These are phyloP conservation scores for Heliosperma pusillum DNA, from an alignment of 148 eudicot species.

Conservation along the genomic window DNA sequence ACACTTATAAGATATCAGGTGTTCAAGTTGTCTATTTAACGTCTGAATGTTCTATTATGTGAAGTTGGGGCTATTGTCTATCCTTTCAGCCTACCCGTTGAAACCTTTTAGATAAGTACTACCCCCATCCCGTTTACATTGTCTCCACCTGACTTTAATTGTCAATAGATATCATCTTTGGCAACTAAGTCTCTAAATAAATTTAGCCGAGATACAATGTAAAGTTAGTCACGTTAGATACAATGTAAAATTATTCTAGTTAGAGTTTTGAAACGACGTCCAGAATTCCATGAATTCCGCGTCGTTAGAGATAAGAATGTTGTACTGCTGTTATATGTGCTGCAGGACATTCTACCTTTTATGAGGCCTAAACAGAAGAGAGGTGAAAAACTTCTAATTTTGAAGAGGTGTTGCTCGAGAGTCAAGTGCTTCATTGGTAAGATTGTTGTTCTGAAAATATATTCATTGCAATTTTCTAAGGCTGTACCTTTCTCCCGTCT, in stretches of 20 bases:
- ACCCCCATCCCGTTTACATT: too few species aligned
- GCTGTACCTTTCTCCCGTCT: neutral
- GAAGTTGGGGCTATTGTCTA: too few species aligned
- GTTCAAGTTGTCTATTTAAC: too few species aligned
- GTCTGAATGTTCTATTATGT: too few species aligned
- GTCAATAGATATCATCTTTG: too few species aligned
- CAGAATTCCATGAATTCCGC: neutral
- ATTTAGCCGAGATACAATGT: too few species aligned
- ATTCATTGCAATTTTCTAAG: neutral
- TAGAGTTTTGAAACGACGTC: neutral
- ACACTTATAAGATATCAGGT: too few species aligned
- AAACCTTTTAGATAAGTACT: too few species aligned
- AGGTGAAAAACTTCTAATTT: constrained; percentile 42
- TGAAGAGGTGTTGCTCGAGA: constrained; percentile 50
- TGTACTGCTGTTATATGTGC: neutral
- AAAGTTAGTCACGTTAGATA: too few species aligned
- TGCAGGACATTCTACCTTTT: constrained; percentile 61
- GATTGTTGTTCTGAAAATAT: neutral
- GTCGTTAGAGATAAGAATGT: neutral
- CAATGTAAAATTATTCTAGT: neutral
- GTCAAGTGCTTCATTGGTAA: constrained; percentile 86
- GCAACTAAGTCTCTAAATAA: too few species aligned
- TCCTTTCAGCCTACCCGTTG: too few species aligned
- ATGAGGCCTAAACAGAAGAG: constrained; percentile 57
- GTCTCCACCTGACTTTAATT: too few species aligned